Conservation (phyloP, 192 early-diverging fungal genomes). For the Lunasporangiospora selenospora region DNA sequence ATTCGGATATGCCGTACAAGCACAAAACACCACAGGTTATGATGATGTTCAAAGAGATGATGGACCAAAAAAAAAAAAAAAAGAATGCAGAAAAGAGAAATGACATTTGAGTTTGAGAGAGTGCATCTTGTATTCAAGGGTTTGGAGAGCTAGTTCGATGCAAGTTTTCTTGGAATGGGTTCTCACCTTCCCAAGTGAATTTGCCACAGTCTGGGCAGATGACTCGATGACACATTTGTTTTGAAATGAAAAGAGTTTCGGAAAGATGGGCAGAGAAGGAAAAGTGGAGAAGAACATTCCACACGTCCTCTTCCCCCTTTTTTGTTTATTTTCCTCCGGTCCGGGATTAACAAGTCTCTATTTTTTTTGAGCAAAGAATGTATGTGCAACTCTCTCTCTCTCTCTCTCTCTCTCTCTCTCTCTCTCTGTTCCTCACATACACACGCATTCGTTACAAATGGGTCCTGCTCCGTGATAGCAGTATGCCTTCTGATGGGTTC, state of each 20-base stretch:
- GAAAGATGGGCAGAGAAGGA: neutral
- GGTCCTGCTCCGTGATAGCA: too few species aligned
- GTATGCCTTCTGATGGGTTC: too few species aligned
- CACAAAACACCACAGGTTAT: too few species aligned
- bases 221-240: constrained; percentile 35
- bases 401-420: too few species aligned
- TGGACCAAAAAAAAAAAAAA: neutral
- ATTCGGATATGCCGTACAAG: too few species aligned
- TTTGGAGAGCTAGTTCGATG: neutral
- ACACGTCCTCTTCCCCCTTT: too few species aligned
- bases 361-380: too few species aligned
- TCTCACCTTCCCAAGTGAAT: constrained; percentile 42
- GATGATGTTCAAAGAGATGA: neutral
- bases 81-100: neutral
- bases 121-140: neutral
- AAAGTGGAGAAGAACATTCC: constrained; percentile 1
- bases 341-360: too few species aligned
- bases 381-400: too few species aligned
- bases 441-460: too few species aligned
- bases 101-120: neutral
- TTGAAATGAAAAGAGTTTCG: neutral
- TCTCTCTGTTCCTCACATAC: too few species aligned
- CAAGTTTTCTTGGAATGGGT: neutral
- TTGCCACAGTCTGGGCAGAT: constrained; percentile 33
- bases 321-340: too few species aligned